A percentile compares a stretch with the other conserved stretches of the same genome.
These are phyloP conservation scores for Daldinia grandis DNA, from an alignment of 495 filamentous ascomycete genomes.

Conservation along the genomic window DNA sequence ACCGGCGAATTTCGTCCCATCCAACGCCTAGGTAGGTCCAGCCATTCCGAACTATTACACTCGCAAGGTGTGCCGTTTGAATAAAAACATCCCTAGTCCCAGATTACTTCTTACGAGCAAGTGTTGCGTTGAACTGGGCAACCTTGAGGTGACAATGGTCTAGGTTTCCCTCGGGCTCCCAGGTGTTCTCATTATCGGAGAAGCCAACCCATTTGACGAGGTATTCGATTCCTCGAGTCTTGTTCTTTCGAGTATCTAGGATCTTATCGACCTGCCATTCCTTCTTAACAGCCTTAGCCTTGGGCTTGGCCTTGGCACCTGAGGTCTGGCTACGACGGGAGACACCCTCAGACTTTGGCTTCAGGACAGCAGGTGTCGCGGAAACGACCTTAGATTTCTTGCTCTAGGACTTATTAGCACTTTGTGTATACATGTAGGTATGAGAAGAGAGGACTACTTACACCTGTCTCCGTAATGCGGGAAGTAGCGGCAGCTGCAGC, in stretches of 20 bases:
- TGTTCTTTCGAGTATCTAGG: neutral
- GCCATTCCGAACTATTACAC: neutral
- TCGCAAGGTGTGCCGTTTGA: neutral
- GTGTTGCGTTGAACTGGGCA: neutral
- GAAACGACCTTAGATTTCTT: neutral
- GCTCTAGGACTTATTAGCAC: neutral
- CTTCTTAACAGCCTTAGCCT: neutral
- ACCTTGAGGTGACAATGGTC: neutral
- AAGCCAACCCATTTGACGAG: slow-evolving; percentile 56
- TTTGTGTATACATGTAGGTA: neutral
- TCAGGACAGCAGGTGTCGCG: neutral
- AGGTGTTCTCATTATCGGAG: slow-evolving; percentile 47
- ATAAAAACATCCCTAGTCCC: neutral
- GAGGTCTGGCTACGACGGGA: neutral
- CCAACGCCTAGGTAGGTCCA: neutral
- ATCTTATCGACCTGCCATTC: neutral
- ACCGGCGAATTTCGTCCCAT: neutral
- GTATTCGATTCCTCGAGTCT: slow-evolving; percentile 38
- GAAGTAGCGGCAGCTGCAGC: neutral
- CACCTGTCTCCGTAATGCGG: neutral
- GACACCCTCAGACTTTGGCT: neutral
- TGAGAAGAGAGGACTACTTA: neutral
- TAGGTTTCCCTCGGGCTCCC: slow-evolving; percentile 50
- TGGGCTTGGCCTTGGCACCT: neutral
- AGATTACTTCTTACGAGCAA: neutral